Conservation (phyloP, 139 green algal genomes). For the Coelastrella sp. region DNA sequence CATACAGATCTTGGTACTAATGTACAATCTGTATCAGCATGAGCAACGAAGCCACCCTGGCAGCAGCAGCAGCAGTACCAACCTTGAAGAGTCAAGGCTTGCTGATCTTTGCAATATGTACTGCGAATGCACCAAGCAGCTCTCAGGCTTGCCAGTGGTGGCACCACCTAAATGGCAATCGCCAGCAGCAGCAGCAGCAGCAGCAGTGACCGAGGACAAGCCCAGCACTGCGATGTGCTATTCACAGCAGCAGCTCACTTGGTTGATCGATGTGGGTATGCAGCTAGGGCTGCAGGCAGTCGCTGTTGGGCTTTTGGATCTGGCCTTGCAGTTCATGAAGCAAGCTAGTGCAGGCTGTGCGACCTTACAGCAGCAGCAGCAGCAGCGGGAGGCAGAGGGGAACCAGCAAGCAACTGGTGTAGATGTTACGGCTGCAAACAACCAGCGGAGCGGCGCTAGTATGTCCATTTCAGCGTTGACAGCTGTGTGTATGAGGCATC, state of each 20-base stretch:
- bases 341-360: neutral
- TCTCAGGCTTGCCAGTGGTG: too few relatives aligned
- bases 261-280: neutral
- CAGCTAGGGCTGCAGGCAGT: neutral
- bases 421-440: neutral
- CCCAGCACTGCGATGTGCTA: neutral
- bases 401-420: neutral
- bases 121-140: too few relatives aligned
- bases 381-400: neutral
- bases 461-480: neutral
- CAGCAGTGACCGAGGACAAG: neutral
- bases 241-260: neutral
- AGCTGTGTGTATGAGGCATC: neutral
- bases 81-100: neutral
- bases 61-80: neutral
- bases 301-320: neutral
- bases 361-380: neutral
- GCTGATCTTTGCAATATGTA: neutral
- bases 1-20: neutral
- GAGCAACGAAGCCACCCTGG: neutral
- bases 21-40: neutral
- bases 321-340: neutral
- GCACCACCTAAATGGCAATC: too few relatives aligned
- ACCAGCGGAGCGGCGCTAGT: neutral
- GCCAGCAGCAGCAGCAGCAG: neutral